Percentiles rank a stretch among this genome's conserved stretches.
These are phyloP conservation scores for Boletus edulis DNA, from an alignment of 768 basidiomycete genomes.

Conservation along the genomic window DNA sequence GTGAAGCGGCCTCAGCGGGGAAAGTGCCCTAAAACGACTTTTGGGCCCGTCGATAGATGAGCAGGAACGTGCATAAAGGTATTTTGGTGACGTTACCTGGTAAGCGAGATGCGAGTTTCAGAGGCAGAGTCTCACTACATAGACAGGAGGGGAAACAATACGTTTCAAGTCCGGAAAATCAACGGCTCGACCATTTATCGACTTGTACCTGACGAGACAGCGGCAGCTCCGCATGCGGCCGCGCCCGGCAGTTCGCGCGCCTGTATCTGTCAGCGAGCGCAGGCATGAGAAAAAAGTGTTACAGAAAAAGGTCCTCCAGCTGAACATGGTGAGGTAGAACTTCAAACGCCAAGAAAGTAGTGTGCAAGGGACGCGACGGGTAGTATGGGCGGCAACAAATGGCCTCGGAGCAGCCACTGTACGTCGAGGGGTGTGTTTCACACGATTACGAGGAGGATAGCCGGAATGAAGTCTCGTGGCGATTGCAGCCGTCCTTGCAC, in stretches of 20 bases:
- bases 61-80: background rate
- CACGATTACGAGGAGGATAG: background rate
- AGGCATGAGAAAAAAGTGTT: background rate
- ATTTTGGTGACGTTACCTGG: constrained; percentile 10
- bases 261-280: background rate
- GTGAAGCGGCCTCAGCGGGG: background rate
- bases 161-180: constrained; percentile 13
- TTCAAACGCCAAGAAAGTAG: too few relatives aligned
- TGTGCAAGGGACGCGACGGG: background rate
- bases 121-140: background rate
- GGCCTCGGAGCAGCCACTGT: too few relatives aligned
- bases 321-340: too few relatives aligned
- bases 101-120: constrained; percentile 17
- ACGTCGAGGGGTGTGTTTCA: background rate
- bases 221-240: background rate
- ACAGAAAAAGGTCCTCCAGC: background rate
- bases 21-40: background rate
- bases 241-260: background rate
- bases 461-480: background rate
- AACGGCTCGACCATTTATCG: background rate
- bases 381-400: background rate
- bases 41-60: background rate
- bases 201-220: background rate
- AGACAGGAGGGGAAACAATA: background rate
- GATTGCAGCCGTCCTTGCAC: too few relatives aligned